Percentiles rank a stretch among this genome's conserved stretches.
phyloP scores from a whole-genome alignment of 1,139 yeast species.

The Lizanozyma gosingica region DNA sequence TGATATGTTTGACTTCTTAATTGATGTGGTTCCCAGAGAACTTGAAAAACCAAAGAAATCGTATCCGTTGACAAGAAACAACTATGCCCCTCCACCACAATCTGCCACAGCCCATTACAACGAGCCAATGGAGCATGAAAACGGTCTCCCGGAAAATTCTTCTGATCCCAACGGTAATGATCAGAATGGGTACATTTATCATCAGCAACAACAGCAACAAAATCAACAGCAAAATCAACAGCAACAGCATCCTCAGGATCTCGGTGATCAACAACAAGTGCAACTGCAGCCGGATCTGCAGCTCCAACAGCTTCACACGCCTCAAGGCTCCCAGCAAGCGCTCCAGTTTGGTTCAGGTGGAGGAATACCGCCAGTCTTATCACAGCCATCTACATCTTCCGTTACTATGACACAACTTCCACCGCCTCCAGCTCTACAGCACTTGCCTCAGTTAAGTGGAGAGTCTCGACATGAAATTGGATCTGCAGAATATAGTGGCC shows the following conservation, averaged over 20 bases:
- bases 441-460: not conserved
- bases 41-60: slow-evolving; percentile 49
- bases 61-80: slow-evolving; percentile 5
- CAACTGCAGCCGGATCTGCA: slow-evolving; percentile 3
- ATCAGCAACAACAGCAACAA: slow-evolving; percentile 6
- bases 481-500: not conserved
- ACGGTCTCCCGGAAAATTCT: not conserved
- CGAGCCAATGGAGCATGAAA: slow-evolving; percentile 3
- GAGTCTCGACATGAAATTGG: not conserved
- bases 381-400: not conserved
- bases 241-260: slow-evolving; percentile 4
- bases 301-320: slow-evolving; percentile 6
- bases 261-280: slow-evolving; percentile 7
- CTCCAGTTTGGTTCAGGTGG: not conserved
- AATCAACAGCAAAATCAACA: slow-evolving; percentile 3
- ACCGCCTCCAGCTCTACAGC: not conserved
- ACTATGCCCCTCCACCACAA: not conserved
- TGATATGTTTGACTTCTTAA: slow-evolving; percentile 94
- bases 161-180: slow-evolving; percentile 3
- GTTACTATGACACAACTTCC: not conserved
- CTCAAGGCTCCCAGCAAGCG: slow-evolving; percentile 2
- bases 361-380: not conserved
- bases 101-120: slow-evolving; percentile 2
- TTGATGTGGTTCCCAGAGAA: slow-evolving; percentile 89
- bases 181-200: slow-evolving; percentile 1